Evolutionary conservation across 2,329 filamentous ascomycete species (phyloP).

Genomic region (Phyllachora maydis): DNA sequence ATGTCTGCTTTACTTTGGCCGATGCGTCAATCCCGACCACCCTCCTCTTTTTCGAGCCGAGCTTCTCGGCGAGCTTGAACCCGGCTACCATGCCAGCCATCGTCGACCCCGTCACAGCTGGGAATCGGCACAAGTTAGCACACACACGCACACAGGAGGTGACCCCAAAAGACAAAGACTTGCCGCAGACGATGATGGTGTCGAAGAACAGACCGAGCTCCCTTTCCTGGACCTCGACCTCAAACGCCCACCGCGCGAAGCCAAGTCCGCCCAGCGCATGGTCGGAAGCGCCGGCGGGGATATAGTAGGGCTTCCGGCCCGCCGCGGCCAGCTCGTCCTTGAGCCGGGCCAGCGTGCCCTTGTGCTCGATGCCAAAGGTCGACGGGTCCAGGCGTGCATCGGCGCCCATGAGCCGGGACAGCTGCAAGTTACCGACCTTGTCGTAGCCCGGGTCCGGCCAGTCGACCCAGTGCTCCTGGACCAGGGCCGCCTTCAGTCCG

Average conservation of each 20-base stretch:
- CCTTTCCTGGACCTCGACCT: constrained; percentile 42
- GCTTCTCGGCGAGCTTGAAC: constrained; percentile 39
- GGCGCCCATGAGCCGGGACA: constrained; percentile 46
- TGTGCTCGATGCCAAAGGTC: constrained; percentile 48
- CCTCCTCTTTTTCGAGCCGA: constrained; percentile 22
- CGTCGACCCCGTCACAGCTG: constrained; percentile 51
- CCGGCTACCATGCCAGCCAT: constrained; percentile 54
- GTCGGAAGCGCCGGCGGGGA: constrained; percentile 50
- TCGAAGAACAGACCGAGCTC: constrained; percentile 44
- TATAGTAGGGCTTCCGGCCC: constrained; percentile 47
- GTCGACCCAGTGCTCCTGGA: constrained; percentile 51
- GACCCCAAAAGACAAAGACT: no score
- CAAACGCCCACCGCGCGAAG: constrained; percentile 51
- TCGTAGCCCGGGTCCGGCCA: constrained; percentile 37
- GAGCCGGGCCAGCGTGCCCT: constrained; percentile 32
- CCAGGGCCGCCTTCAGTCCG: constrained; percentile 32
- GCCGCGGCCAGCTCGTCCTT: constrained; percentile 25
- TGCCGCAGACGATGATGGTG: constrained; percentile 45
- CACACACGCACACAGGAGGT: no score
- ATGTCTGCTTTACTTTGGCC: constrained; percentile 37
- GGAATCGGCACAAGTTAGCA: no score
- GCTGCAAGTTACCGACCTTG: constrained; percentile 50
- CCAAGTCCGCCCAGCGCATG: constrained; percentile 50
- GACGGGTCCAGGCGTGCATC: constrained; percentile 39
- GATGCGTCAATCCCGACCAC: constrained; percentile 49